Conservation (phyloP, 2,329 filamentous ascomycete genomes). For the Drechslerella dactyloides region DNA sequence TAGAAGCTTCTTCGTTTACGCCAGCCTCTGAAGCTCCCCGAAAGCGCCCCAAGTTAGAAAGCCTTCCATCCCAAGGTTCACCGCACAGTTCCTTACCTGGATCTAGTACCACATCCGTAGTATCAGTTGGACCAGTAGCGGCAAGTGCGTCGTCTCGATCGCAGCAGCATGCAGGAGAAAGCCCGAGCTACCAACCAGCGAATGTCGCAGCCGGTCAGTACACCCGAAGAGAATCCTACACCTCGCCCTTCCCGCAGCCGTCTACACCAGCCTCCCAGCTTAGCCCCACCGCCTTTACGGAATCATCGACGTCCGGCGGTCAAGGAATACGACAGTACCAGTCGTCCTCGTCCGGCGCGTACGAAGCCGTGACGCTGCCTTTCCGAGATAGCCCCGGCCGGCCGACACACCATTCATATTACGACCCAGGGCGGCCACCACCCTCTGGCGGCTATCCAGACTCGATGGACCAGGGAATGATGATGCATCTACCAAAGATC, state of each 20-base stretch:
- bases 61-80: slow-evolving; percentile 49
- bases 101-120: slow-evolving; percentile 49
- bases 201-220: slow-evolving; percentile 33
- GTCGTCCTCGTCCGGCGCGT: slow-evolving; percentile 6
- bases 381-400: slow-evolving; percentile 39
- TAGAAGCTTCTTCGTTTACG: slow-evolving; percentile 37
- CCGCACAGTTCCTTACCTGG: slow-evolving; percentile 48
- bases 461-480: slow-evolving; percentile 25
- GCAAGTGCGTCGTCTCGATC: slow-evolving; percentile 29
- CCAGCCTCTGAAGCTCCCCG: slow-evolving; percentile 52
- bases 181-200: slow-evolving; percentile 27
- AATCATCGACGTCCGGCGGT: slow-evolving; percentile 28
- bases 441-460: slow-evolving; percentile 26
- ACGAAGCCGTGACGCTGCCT: slow-evolving; percentile 27
- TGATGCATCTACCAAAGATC: slow-evolving; percentile 47
- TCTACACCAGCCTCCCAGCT: slow-evolving; percentile 47
- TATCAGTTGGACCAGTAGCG: slow-evolving; percentile 32
- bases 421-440: slow-evolving; percentile 23
- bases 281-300: slow-evolving; percentile 36
- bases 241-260: slow-evolving; percentile 43
- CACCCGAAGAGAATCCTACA: slow-evolving; percentile 34
- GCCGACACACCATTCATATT: slow-evolving; percentile 28
- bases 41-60: slow-evolving; percentile 54
- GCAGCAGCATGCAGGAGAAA: slow-evolving; percentile 39
- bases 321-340: slow-evolving; percentile 40